Evolutionary conservation across 345 rosid species (phyloP).

Genomic region (Rhizophora mangle): DNA sequence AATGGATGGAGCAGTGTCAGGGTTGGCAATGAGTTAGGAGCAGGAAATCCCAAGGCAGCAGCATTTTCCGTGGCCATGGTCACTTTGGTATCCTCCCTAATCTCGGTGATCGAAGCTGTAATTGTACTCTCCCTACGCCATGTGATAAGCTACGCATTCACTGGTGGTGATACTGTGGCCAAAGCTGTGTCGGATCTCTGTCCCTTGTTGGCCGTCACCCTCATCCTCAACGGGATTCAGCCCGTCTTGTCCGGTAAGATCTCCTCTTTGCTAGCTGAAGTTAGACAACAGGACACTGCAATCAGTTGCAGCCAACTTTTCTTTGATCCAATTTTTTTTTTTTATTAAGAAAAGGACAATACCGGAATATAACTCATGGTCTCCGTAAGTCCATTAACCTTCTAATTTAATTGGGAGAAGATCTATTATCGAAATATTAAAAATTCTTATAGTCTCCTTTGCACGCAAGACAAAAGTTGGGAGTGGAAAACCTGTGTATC

Average conservation of each 20-base stretch:
- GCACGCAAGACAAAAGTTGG: too few species aligned
- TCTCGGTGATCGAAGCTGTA: slow-evolving; percentile 29
- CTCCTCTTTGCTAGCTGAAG: background rate
- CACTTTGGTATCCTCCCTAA: slow-evolving; percentile 25
- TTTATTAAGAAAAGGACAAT: too few species aligned
- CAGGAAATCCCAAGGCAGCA: slow-evolving; percentile 42
- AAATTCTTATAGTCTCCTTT: too few species aligned
- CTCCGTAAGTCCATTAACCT: too few species aligned
- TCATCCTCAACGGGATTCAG: slow-evolving; percentile 42
- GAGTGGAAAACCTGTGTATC: too few species aligned
- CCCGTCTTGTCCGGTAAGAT: slow-evolving; percentile 41
- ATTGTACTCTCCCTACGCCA: slow-evolving; percentile 31
- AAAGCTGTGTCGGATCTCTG: slow-evolving; percentile 39
- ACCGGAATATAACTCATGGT: too few species aligned
- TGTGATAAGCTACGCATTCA: slow-evolving; percentile 45
- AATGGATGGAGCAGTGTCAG: slow-evolving; percentile 25
- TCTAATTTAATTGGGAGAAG: too few species aligned
- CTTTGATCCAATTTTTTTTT: too few species aligned
- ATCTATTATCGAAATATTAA: too few species aligned
- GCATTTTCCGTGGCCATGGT: slow-evolving; percentile 35
- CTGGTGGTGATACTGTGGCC: slow-evolving; percentile 35
- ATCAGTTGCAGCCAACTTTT: too few species aligned
- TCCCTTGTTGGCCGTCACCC: slow-evolving; percentile 36
- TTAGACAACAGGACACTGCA: too few species aligned
- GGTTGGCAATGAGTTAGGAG: slow-evolving; percentile 46